phyloP scores from a whole-genome alignment of 164 flowering plant genomes.

The Piper betle region DNA sequence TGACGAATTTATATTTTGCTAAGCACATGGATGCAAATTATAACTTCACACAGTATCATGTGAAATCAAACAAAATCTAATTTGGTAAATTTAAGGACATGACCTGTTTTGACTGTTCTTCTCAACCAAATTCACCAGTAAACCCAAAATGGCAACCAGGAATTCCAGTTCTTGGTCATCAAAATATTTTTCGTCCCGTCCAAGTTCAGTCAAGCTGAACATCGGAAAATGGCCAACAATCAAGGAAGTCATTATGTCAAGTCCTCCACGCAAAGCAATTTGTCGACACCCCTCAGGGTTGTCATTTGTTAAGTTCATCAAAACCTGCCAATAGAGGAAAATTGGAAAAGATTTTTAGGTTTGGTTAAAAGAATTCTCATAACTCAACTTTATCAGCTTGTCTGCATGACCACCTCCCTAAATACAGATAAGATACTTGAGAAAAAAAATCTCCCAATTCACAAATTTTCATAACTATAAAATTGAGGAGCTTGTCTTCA shows the following conservation, averaged over 20 bases:
- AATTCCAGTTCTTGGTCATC: constrained; percentile 80
- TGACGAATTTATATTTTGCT: not conserved
- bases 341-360: no score
- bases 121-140: constrained; percentile 96
- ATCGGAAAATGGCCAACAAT: constrained; percentile 75
- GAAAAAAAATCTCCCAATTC: no score
- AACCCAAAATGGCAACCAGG: constrained; percentile 91
- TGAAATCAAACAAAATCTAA: not conserved
- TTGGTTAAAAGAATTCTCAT: no score
- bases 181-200: constrained; percentile 31
- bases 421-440: no score
- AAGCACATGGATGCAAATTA: not conserved
- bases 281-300: constrained; percentile 83
- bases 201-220: constrained; percentile 29
- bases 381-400: no score
- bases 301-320: constrained; percentile 95
- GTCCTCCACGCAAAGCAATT: constrained; percentile 78
- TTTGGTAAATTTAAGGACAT: not conserved
- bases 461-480: no score
- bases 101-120: constrained; percentile 85
- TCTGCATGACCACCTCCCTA: no score
- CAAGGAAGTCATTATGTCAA: constrained; percentile 65
- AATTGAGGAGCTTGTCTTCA: no score
- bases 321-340: constrained; percentile 42
- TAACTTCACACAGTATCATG: not conserved